Conservation (phyloP, 75 land plant species). For the Selaginella tamariscina region DNA sequence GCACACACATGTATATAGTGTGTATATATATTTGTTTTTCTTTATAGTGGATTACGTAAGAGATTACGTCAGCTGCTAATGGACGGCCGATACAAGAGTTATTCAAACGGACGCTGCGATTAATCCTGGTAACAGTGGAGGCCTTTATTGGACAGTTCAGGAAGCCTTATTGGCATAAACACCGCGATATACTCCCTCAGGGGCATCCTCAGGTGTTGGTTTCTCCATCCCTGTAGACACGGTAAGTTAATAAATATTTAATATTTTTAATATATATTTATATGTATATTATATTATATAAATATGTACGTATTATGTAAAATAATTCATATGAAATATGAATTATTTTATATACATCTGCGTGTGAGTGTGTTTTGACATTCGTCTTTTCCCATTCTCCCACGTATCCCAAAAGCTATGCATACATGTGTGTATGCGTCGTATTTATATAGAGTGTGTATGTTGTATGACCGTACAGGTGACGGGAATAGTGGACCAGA, state of each 20-base stretch:
- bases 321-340: background rate
- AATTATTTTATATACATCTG: too few species aligned
- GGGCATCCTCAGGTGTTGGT: conserved; percentile 98
- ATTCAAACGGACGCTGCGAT: conserved; percentile 99
- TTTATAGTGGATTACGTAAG: conserved; percentile 88
- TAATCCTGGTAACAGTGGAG: conserved; percentile 98
- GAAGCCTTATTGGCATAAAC: conserved; percentile 89
- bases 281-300: background rate
- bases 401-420: too few species aligned
- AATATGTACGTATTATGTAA: background rate
- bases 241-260: too few species aligned
- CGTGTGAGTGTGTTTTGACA: too few species aligned
- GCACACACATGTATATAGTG: too few species aligned
- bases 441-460: too few species aligned
- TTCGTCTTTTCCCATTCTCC: too few species aligned
- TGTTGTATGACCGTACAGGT: conserved; percentile 33
- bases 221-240: conserved; percentile 99
- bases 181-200: conserved; percentile 99
- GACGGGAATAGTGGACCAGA: conserved; percentile 89
- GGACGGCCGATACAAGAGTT: conserved; percentile 98
- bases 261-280: background rate
- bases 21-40: too few species aligned
- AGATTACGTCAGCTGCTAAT: conserved; percentile 95
- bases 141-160: conserved; percentile 94
- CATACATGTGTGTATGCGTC: too few species aligned